Conservation (phyloP, 2,329 filamentous ascomycete species). For the Rutstroemia sp. region DNA sequence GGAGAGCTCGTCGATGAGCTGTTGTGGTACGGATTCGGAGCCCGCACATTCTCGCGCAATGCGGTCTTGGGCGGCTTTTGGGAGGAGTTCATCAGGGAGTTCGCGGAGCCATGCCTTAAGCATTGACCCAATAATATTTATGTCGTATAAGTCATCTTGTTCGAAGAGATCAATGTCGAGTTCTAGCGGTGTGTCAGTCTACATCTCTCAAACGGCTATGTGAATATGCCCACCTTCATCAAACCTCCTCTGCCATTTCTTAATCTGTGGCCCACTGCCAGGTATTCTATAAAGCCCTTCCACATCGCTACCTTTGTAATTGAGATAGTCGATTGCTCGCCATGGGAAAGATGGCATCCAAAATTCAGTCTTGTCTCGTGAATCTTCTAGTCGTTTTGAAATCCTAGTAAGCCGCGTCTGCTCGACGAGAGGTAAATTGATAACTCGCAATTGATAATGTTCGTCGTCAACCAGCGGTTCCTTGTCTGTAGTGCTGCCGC, state of each 20-base stretch:
- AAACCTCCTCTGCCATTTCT: constrained; percentile 88
- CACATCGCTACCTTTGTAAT: constrained; percentile 88
- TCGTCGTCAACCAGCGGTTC: constrained; percentile 66
- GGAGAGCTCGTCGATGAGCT: constrained; percentile 85
- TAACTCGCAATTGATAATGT: constrained; percentile 75
- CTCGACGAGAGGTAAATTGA: constrained; percentile 79
- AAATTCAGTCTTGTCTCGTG: constrained; percentile 91
- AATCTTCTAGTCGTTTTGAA: constrained; percentile 79
- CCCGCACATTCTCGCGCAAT: constrained; percentile 75
- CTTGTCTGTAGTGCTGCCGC: constrained; percentile 60
- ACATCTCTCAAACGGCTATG: not conserved
- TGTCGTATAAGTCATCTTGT: constrained; percentile 83
- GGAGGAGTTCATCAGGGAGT: constrained; percentile 89
- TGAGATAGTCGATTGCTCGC: constrained; percentile 92
- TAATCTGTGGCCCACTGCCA: constrained; percentile 82
- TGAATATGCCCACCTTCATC: constrained; percentile 57
- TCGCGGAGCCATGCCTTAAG: constrained; percentile 94
- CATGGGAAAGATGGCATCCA: constrained; percentile 98
- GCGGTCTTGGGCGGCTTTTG: constrained; percentile 72
- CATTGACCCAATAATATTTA: constrained; percentile 93
- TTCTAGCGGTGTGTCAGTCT: constrained; percentile 42
- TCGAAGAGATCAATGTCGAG: constrained; percentile 85
- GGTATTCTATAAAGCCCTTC: constrained; percentile 91
- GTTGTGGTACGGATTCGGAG: constrained; percentile 70
- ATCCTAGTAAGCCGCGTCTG: constrained; percentile 89